Evolutionary conservation across 2,329 filamentous ascomycete species (phyloP).

Genomic region (Neospermospora avenae): DNA sequence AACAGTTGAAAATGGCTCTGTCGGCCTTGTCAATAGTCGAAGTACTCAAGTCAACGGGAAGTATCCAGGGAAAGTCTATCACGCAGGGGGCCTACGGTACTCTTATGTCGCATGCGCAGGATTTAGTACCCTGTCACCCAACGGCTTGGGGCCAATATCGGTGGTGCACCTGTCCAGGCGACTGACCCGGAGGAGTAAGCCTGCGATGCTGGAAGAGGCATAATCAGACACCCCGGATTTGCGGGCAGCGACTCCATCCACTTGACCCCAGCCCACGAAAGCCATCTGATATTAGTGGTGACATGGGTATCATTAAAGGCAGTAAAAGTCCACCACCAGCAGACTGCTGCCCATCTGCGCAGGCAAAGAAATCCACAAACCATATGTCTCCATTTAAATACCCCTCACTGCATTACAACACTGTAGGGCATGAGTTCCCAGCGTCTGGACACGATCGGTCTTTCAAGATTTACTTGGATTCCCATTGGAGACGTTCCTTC

Average conservation of each 20-base stretch:
- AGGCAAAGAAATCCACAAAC: slow-evolving; percentile 3
- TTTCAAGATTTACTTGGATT: background rate
- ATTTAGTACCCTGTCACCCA: slow-evolving; percentile 12
- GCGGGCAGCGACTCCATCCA: slow-evolving; percentile 22
- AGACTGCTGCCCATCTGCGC: background rate
- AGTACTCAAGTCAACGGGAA: slow-evolving; percentile 6
- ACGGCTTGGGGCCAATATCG: slow-evolving; percentile 8
- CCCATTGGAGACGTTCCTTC: background rate
- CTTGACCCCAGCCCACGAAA: background rate
- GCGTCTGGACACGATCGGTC: background rate
- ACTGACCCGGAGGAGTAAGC: slow-evolving; percentile 9
- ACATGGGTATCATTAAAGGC: background rate
- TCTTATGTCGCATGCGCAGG: slow-evolving; percentile 21
- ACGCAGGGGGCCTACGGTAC: slow-evolving; percentile 13
- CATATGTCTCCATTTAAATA: background rate
- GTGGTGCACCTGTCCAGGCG: background rate
- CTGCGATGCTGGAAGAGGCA: slow-evolving; percentile 11
- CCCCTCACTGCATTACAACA: background rate
- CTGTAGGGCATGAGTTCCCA: background rate
- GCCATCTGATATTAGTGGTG: background rate
- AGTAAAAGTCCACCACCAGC: background rate
- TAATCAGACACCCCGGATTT: slow-evolving; percentile 24
- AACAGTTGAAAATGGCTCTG: slow-evolving; percentile 7
- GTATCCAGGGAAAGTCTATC: slow-evolving; percentile 12
- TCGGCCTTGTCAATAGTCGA: slow-evolving; percentile 11